phyloP scores from a whole-genome alignment of 2,329 filamentous ascomycete species.

The Talaromyces sp. region DNA sequence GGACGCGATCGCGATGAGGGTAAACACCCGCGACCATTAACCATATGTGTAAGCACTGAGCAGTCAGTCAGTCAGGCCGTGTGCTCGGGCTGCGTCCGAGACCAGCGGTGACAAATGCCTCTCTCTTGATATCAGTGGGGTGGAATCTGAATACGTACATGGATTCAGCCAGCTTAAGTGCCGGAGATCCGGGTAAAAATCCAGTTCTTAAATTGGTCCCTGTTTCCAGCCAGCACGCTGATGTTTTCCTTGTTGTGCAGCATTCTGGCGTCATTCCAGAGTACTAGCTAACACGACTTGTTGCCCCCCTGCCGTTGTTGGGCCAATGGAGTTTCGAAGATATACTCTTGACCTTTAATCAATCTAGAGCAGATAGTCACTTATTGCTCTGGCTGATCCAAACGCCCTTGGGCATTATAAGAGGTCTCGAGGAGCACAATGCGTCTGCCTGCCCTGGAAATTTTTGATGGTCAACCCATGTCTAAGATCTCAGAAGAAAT shows the following conservation, averaged over 20 bases:
- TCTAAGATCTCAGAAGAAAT: slow-evolving; percentile 8
- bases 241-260: background rate
- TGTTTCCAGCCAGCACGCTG: background rate
- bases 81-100: background rate
- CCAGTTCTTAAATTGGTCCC: background rate
- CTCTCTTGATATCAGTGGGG: background rate
- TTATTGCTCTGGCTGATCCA: background rate
- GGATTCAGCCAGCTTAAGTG: background rate
- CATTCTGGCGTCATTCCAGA: background rate
- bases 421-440: slow-evolving; percentile 1
- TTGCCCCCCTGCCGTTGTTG: background rate
- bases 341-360: background rate
- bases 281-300: background rate
- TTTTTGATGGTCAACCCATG: slow-evolving; percentile 1
- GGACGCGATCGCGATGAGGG: background rate
- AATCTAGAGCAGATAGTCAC: background rate
- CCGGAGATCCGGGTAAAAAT: background rate
- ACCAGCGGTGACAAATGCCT: background rate
- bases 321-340: background rate
- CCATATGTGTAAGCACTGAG: background rate
- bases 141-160: background rate
- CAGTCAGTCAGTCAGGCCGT: background rate
- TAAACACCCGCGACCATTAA: background rate
- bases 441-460: slow-evolving; percentile 9
- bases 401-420: background rate